Percentiles rank a stretch among this genome's conserved stretches.
phyloP scores from a whole-genome alignment of 306 rosid genomes.

The Senna siamea region DNA sequence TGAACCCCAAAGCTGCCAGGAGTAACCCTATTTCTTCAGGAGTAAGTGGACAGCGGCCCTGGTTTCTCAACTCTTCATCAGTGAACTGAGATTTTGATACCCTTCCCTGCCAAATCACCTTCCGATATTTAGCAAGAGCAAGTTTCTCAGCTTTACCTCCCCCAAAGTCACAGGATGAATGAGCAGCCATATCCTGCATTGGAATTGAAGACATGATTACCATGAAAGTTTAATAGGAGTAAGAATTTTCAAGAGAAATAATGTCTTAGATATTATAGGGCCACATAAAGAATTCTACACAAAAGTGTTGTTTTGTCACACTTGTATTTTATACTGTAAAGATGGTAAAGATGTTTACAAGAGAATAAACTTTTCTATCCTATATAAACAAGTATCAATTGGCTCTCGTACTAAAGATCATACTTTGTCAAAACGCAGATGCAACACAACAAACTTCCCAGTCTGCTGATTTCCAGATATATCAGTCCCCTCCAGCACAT shows the following conservation, averaged over 20 bases:
- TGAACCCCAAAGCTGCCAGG: conserved; percentile 91
- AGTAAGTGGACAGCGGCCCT: conserved; percentile 97
- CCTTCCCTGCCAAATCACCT: conserved; percentile 95
- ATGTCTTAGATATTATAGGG: not conserved
- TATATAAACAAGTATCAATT: not conserved
- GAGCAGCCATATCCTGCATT: conserved; percentile 98
- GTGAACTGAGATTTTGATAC: conserved; percentile 91
- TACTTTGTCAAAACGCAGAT: conserved; percentile 95
- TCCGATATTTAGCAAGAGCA: conserved; percentile 92
- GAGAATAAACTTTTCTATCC: not conserved
- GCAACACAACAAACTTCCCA: conserved; percentile 83
- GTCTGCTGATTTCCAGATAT: conserved; percentile 45
- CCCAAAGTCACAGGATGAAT: conserved; percentile 98
- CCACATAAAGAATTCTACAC: conserved; percentile 20
- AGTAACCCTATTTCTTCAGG: conserved; percentile 98
- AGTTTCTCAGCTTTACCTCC: conserved; percentile 95
- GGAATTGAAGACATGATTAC: conserved; percentile 13
- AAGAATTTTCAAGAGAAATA: conserved; percentile 8
- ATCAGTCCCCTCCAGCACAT: conserved; percentile 50
- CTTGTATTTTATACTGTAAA: conserved; percentile 9
- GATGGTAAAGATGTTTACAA: conserved; percentile 5
- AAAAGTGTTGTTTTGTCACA: conserved; percentile 26
- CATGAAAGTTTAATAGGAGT: conserved; percentile 5
- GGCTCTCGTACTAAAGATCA: conserved; percentile 20
- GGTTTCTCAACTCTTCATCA: conserved; percentile 86